These are phyloP conservation scores for Podospora tetraspora DNA, from an alignment of 495 filamentous ascomycete species.

Conservation along the genomic window DNA sequence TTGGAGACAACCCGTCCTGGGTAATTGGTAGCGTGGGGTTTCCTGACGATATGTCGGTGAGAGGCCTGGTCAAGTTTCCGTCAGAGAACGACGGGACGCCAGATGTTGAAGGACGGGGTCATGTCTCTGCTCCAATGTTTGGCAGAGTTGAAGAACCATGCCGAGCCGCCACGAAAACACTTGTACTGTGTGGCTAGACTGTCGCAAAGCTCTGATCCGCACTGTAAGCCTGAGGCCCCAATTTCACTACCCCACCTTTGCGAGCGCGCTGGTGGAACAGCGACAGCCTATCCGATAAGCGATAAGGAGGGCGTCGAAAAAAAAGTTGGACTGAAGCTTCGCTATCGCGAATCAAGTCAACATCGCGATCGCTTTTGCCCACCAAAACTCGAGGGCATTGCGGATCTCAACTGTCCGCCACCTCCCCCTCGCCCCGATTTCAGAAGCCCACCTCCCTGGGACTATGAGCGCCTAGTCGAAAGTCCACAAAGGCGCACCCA, in stretches of 20 bases:
- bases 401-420: neutral
- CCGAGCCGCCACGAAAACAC: neutral
- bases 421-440: no score
- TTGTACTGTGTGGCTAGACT: neutral
- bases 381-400: neutral
- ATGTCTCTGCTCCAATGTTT: neutral
- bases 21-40: neutral
- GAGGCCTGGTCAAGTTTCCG: neutral
- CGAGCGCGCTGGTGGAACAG: neutral
- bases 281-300: constrained; percentile 20
- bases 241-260: neutral
- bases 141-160: neutral
- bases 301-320: constrained; percentile 19
- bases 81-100: neutral
- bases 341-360: neutral
- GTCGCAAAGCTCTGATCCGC: neutral
- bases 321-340: constrained; percentile 18
- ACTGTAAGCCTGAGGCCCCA: neutral
- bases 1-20: neutral
- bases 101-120: neutral
- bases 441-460: neutral
- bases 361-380: neutral
- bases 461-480: neutral
- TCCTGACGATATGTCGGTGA: neutral
- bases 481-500: neutral